Evolutionary conservation across 371 early-diverging fungal genomes (phyloP), one percentile per base, ranked within the genome.

Genomic region (Circinella minor): DNA sequence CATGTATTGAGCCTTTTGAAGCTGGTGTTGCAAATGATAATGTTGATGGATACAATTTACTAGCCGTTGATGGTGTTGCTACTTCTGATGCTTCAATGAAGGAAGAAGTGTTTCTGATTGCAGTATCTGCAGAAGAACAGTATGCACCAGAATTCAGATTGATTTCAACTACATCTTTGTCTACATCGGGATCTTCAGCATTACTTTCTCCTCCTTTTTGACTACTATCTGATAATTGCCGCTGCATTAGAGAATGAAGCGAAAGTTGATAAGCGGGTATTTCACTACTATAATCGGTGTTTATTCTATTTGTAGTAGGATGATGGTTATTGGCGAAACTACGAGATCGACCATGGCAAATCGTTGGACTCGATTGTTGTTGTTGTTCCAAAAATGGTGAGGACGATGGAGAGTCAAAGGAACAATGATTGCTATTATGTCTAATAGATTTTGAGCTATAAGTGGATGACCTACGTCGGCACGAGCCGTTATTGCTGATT

Each of bases 151-250:
- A 49, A 65, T 80, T 74, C 47, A 80, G 49, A 13, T 75, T 70
- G 69, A 82, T 82, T 55, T 80, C 82, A 14, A 74, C 69, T 0
- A 82, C 77, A 55, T 82, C 82, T n/a, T 70, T 76, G 60, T 82
- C 82, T 47, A 69, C 70, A 60, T 83, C 82, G 7, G 27, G 55
- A 14, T 65, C 63, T 20, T 46, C 65, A 5, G 13, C 43, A 43
- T 11, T 43, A 43, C 43, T 43, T 43, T 11, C 43, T 43, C 43
- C 43, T 47, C 65, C 72, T 60, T 67, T 73, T 51, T 38, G 72
- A 9, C 60, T 65, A 13, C 55, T 61, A 20, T 51, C 47, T 15
- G 75, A 75, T 7, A 79, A 63, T 37, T 83, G 79, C 11, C 72
- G 75, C 55, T 73, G 70, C 57, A 83, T 70, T 3, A 76, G 57